Evolutionary conservation across 306 rosid species (phyloP).

Genomic region (Oxytropis ochrocephala): DNA sequence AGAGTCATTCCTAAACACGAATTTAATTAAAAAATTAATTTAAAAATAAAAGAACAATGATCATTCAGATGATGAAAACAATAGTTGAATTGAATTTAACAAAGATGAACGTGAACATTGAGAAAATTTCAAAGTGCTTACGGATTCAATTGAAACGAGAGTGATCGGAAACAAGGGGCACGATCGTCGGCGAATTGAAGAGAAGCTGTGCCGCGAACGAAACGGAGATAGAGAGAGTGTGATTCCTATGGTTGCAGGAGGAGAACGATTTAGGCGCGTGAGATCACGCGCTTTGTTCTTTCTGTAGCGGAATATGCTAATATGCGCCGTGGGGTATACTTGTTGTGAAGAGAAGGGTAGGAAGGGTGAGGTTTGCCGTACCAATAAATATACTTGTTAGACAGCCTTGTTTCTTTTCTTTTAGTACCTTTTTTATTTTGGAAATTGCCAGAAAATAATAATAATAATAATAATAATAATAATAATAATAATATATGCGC

Average conservation of each 20-base stretch:
- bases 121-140: neutral
- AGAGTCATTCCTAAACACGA: neutral
- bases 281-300: slow-evolving; percentile 19
- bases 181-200: neutral
- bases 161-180: neutral
- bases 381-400: neutral
- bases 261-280: slow-evolving; percentile 21
- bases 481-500: neutral
- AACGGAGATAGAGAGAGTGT: neutral
- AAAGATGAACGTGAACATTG: neutral
- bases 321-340: neutral
- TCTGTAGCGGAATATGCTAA: neutral
- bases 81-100: neutral
- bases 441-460: neutral
- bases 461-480: too few relatives aligned
- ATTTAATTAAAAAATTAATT: neutral
- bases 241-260: neutral
- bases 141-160: neutral
- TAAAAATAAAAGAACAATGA: neutral
- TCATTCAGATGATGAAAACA: slow-evolving; percentile 1
- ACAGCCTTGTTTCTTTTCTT: neutral
- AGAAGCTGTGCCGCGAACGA: neutral
- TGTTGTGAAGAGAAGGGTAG: neutral
- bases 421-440: neutral
- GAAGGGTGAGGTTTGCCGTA: neutral